phyloP scores from a whole-genome alignment of 2,329 filamentous ascomycete species.

The Xylariaceae sp. region DNA sequence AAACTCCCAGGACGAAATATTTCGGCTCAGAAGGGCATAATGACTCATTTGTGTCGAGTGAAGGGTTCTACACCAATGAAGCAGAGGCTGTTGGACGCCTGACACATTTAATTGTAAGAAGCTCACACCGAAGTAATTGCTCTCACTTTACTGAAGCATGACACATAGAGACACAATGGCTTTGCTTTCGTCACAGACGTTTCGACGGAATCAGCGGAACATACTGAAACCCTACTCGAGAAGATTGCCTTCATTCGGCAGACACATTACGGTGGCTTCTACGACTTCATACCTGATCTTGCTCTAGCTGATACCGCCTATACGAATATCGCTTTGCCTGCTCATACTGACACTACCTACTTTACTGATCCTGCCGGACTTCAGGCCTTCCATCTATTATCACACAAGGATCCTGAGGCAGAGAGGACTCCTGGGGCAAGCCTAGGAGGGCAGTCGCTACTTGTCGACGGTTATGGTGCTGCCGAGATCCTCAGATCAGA shows the following conservation, averaged over 20 bases:
- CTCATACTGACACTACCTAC: slow-evolving; percentile 94
- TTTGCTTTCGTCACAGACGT: slow-evolving; percentile 73
- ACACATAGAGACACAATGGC: slow-evolving; percentile 59
- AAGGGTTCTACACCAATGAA: slow-evolving; percentile 53
- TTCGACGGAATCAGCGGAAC: slow-evolving; percentile 59
- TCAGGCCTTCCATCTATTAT: slow-evolving; percentile 89
- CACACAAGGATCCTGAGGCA: slow-evolving; percentile 46
- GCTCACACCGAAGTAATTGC: neutral
- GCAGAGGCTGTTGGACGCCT: slow-evolving; percentile 55
- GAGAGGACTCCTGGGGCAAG: slow-evolving; percentile 9
- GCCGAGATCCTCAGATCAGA: slow-evolving; percentile 55
- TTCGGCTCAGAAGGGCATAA: slow-evolving; percentile 27
- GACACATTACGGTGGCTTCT: slow-evolving; percentile 81
- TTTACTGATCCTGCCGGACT: slow-evolving; percentile 89
- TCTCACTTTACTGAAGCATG: slow-evolving; percentile 8
- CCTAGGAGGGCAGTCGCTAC: slow-evolving; percentile 69
- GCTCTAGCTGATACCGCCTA: slow-evolving; percentile 88
- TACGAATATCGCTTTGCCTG: slow-evolving; percentile 74
- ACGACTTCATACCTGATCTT: slow-evolving; percentile 85
- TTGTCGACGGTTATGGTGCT: slow-evolving; percentile 82
- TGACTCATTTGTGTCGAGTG: slow-evolving; percentile 45
- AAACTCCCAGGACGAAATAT: slow-evolving; percentile 14
- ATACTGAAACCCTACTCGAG: slow-evolving; percentile 71
- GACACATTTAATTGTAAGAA: slow-evolving; percentile 56
- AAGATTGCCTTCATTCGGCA: slow-evolving; percentile 81